These are phyloP conservation scores for Geotrichum citri-aurantii DNA, from an alignment of 1,139 yeast species.

Conservation along the genomic window DNA sequence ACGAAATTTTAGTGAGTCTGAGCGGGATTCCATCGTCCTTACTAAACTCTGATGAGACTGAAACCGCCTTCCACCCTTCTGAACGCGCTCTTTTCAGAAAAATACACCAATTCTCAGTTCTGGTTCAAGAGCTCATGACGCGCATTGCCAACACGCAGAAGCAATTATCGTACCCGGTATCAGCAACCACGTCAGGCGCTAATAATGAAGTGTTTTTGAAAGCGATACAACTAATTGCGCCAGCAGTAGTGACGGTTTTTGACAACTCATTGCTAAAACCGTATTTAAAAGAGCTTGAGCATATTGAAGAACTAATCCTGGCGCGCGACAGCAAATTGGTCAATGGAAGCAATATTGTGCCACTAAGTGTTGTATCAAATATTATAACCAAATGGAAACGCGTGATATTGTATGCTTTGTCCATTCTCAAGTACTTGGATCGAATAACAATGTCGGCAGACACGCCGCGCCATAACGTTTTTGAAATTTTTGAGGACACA, in stretches of 20 bases:
- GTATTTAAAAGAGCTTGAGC: conserved; percentile 7
- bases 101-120: conserved; percentile 9
- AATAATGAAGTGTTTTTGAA: neutral
- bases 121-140: conserved; percentile 1
- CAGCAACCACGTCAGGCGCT: neutral
- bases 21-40: conserved; percentile 27
- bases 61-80: conserved; percentile 18
- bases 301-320: conserved; percentile 7
- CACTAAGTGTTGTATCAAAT: conserved; percentile 4
- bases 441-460: conserved; percentile 1
- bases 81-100: conserved; percentile 18
- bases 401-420: conserved; percentile 1
- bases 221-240: conserved; percentile 7
- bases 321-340: conserved; percentile 4
- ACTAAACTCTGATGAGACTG: conserved; percentile 13
- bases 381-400: conserved; percentile 5
- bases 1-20: conserved; percentile 21
- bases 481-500: conserved; percentile 9
- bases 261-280: conserved; percentile 5
- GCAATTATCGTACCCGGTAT: conserved; percentile 2
- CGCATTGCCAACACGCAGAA: conserved; percentile 1
- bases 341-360: conserved; percentile 1
- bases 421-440: conserved; percentile 2
- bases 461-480: conserved; percentile 7
- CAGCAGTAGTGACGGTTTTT: conserved; percentile 10